Percentiles rank a stretch among this genome's conserved stretches.
Conservation (phyloP, 306 rosid species). For the Mimosa pudica region DNA sequence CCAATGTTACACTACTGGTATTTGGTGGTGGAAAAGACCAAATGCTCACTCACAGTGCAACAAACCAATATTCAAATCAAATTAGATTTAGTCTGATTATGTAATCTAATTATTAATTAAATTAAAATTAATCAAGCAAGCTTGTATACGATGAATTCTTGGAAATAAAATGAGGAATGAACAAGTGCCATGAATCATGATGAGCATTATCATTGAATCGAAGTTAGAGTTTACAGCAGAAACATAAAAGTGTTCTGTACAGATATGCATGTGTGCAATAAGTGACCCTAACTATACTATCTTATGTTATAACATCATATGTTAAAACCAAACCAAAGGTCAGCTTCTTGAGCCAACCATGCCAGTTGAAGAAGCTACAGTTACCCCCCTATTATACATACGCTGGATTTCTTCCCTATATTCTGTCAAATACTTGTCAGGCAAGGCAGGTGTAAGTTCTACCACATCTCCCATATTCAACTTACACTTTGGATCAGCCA, state of each 20-base stretch:
- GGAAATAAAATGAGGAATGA: background rate
- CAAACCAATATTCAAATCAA: too few species aligned
- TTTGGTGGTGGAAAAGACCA: too few species aligned
- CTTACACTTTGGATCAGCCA: slow-evolving; percentile 71
- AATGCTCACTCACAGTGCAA: too few species aligned
- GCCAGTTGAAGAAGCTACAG: slow-evolving; percentile 56
- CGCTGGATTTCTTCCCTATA: slow-evolving; percentile 97
- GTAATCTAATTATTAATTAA: background rate
- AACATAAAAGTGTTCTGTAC: slow-evolving; percentile 51
- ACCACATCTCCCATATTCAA: slow-evolving; percentile 96
- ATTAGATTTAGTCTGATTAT: too few species aligned
- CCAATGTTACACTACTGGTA: too few species aligned
- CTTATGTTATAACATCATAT: background rate
- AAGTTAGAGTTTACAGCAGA: slow-evolving; percentile 52
- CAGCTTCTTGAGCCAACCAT: slow-evolving; percentile 70
- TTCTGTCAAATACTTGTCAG: slow-evolving; percentile 76
- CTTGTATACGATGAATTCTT: background rate
- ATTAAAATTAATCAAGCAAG: background rate
- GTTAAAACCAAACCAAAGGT: slow-evolving; percentile 30
- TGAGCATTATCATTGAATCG: slow-evolving; percentile 38
- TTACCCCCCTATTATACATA: slow-evolving; percentile 75
- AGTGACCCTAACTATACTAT: slow-evolving; percentile 29
- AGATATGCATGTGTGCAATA: slow-evolving; percentile 34
- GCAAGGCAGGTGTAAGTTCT: slow-evolving; percentile 83
- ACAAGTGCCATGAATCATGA: slow-evolving; percentile 33